These are phyloP conservation scores for Plasmodium cynomolgi DNA, from an alignment of 169 alveolate genomes.

Conservation along the genomic window DNA sequence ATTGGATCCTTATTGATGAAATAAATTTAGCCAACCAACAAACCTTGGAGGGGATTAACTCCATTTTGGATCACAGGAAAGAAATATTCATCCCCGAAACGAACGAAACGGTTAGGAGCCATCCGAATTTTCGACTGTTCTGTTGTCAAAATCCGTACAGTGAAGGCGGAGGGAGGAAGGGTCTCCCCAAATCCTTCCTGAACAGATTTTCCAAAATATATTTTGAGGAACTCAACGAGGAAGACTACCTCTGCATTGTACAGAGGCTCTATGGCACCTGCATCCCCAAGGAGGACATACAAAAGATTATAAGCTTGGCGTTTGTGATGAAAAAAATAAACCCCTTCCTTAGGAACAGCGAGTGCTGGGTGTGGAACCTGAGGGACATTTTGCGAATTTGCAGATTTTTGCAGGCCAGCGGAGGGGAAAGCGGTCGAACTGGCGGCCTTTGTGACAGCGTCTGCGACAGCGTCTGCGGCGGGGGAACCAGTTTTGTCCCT, in stretches of 20 bases:
- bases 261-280: constrained; percentile 79
- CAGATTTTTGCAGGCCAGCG: constrained; percentile 7
- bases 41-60: constrained; percentile 98
- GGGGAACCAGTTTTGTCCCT: neutral
- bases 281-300: constrained; percentile 17
- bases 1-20: constrained; percentile 99
- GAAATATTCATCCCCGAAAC: constrained; percentile 97
- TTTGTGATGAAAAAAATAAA: constrained; percentile 74
- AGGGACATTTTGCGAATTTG: constrained; percentile 80
- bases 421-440: neutral
- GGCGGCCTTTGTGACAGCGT: too few species aligned
- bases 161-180: constrained; percentile 98
- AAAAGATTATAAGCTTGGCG: constrained; percentile 68
- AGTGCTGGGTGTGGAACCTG: constrained; percentile 87
- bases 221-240: constrained; percentile 88
- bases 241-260: constrained; percentile 90
- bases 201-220: constrained; percentile 97
- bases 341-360: constrained; percentile 75
- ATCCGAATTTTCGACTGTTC: constrained; percentile 96
- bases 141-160: constrained; percentile 98
- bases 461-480: too few species aligned
- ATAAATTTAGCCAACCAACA: constrained; percentile 98
- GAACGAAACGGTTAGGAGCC: constrained; percentile 93
- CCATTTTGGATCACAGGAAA: constrained; percentile 98
- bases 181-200: constrained; percentile 98